Evolutionary conservation across 1,284 basidiomycete genomes (phyloP), one percentile per base, ranked within the genome.

Genomic region (Peniophora sp.): DNA sequence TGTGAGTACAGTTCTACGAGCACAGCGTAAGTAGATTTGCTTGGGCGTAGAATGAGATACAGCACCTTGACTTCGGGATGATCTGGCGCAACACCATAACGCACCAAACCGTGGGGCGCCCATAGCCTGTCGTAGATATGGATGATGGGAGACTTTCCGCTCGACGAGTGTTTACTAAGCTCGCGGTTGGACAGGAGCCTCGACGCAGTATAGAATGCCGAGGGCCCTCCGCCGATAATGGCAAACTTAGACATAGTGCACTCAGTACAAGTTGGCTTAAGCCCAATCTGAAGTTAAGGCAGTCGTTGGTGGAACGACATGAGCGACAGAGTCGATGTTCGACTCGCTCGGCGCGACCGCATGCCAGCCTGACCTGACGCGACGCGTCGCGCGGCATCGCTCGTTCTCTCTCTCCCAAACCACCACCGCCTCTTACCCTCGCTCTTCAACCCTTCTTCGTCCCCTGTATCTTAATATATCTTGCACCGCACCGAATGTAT

Each of bases 31-130:
- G 49, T 41, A 10, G 45, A 41, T 3, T 52, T 34, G 48, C 39
- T n/a, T n/a, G 25, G 35, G 24, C 35, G 35, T 16, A 48, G 19
- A 19, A 22, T 46, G 12, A 27, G 12, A 12, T 35, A 68, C 78
- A 5, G 50, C 61, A 87, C 93, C 79, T 97, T 99, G 63, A 99
- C 96, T 72, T 99, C 96, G 1, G 96, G 94, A 68, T 99, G 97
- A 70, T 99, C 97, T 38, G 97, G 96, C 9, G 97, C 97, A 6
- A 99, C 97, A 1, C 97, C 96, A 61, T 97, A 99, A 39, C 97
- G 75, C 1, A 96, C 94, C 0, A 99, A 78, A 0, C 97, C 97
- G 64, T 97, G 92, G 2, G 97, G 97, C 25, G 92, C 85, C 75
- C 96, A 97, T 2, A 97, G 74, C 19, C 92, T 77, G 69, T 99